Evolutionary conservation across 805 yeast genomes (phyloP), one percentile per base, ranked within the genome.

Genomic region (Lachancea quebecensis): DNA sequence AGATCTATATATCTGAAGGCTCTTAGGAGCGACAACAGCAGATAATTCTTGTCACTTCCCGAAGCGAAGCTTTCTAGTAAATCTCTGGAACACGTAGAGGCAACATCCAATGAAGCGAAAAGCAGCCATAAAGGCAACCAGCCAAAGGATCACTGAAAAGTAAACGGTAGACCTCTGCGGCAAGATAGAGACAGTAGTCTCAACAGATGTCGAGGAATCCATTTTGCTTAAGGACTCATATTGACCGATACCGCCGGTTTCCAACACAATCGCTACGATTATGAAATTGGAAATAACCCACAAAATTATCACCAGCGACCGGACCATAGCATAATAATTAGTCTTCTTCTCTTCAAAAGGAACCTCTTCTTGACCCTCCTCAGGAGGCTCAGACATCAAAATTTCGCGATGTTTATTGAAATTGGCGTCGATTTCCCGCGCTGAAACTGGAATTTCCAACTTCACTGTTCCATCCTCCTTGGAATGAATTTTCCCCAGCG

Each of bases 231-330:
- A 46, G 28, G 62, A 44, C 33, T 53, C 46, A 49, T 58, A 64
- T 50, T 75, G 74, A 48, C 73, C 74, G 32, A 85, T 67, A 5
- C 96, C 96, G 44, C 90, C 96, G 1, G 89, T 78, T 48, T 87
- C 86, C 47, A 89, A 73, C 8, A 93, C 96, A 12, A 88, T 75
- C 0, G 90, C 93, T 39, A 88, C 76, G 39, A 93, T 71, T 33
- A 85, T 78, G 54, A 87, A 82, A 61, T 93, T 93, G 33, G 95
- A 79, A 47, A 89, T 70, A 70, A 89, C 79, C 99, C 99, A 93
- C 4, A 82, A 64, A 48, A 93, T 72, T 17, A 93, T 96, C 1
- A 95, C 95, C 58, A 86, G 66, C 0, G 98, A 86, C 62, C 99
- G 76, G 50, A 91, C 78, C 53, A 85, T 79, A 0, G 98, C 98